phyloP scores from a whole-genome alignment of 139 green algal genomes.

The Zygnema circumcarinatum region DNA sequence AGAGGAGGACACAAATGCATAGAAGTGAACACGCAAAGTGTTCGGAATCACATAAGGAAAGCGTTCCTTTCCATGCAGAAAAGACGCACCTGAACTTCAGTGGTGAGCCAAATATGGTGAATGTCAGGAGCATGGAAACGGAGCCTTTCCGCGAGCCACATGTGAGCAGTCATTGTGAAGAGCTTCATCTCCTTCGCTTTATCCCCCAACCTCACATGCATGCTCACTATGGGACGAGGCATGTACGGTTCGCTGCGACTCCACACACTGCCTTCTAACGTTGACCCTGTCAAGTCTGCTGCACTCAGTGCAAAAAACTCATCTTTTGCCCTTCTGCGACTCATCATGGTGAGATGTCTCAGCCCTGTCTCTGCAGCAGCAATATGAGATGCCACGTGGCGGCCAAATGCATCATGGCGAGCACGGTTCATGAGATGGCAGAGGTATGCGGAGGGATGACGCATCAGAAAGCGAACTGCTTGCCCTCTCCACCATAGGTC shows the following conservation, averaged over 20 bases:
- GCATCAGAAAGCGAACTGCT: conserved; percentile 25
- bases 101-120: conserved; percentile 15
- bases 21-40: too few species aligned
- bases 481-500: conserved; percentile 54
- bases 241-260: conserved; percentile 19
- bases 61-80: too few species aligned
- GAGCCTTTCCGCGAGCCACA: conserved; percentile 15
- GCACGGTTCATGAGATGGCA: conserved; percentile 36
- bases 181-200: conserved; percentile 8
- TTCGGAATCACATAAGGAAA: too few species aligned
- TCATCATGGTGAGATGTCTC: too few species aligned
- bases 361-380: conserved; percentile 14
- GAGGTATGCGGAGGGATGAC: conserved; percentile 16
- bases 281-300: background rate
- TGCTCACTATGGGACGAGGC: conserved; percentile 13
- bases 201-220: conserved; percentile 37
- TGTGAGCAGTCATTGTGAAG: background rate
- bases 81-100: background rate
- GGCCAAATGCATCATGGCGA: conserved; percentile 30
- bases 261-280: background rate
- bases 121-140: background rate
- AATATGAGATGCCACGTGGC: conserved; percentile 20
- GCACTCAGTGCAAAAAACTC: too few species aligned
- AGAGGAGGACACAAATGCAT: too few species aligned
- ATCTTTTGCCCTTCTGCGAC: too few species aligned